These are phyloP conservation scores for Hymenoscyphus fructigenus DNA, from an alignment of 2,329 filamentous ascomycete genomes.

Conservation along the genomic window DNA sequence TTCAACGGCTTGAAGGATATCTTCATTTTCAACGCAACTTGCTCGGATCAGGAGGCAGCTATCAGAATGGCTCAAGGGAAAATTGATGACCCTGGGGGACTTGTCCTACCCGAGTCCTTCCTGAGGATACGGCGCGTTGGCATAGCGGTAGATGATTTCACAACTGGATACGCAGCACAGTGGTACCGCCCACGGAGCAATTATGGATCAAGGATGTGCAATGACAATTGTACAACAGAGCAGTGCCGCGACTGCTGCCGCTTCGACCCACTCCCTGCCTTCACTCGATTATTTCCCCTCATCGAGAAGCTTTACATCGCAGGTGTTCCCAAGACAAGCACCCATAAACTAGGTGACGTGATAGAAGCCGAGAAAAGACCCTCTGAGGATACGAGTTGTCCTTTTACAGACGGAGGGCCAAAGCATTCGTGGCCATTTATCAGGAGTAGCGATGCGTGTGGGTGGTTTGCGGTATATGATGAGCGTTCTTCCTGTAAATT, in stretches of 20 bases:
- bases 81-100: background rate
- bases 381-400: background rate
- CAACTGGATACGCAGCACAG: constrained; percentile 34
- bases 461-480: constrained; percentile 4
- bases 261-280: background rate
- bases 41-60: constrained; percentile 8
- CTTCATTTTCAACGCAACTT: constrained; percentile 8
- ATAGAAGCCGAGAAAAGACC: background rate
- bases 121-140: constrained; percentile 9
- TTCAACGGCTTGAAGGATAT: constrained; percentile 15
- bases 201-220: background rate
- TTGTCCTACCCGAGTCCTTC: constrained; percentile 1
- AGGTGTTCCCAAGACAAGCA: background rate
- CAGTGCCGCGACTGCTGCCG: background rate
- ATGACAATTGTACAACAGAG: background rate
- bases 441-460: background rate
- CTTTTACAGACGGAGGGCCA: background rate
- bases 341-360: background rate
- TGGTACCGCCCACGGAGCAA: too few relatives aligned
- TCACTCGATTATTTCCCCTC: background rate
- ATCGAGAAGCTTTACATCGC: constrained; percentile 4
- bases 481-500: background rate
- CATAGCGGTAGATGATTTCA: constrained; percentile 6
- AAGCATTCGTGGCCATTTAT: background rate
- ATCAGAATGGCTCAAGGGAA: background rate